Base-by-base conservation (phyloP, 768 basidiomycete genomes). In the Gyrodon lividus region DNA sequence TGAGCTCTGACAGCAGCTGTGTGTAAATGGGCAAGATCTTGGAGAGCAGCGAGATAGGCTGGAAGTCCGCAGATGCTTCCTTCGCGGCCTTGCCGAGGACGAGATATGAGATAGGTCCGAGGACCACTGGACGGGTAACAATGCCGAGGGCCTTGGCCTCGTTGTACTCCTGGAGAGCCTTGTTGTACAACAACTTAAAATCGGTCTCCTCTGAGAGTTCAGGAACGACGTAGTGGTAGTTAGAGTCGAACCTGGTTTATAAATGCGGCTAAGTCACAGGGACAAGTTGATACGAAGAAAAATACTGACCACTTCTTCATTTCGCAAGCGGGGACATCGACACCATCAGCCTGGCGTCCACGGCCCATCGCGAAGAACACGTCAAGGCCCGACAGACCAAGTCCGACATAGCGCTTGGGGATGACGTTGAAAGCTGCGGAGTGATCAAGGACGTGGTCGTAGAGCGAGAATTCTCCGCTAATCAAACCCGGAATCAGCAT, bases 301-400 rank as follows among this genome's bases (percentile, higher is more conserved):
- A 35, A 33, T 26, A 76, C 85, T 62, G 67, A 92, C 96, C 97
- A 99, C 75, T 98, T 98, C 83, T 97, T 98, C 97, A 98, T 98
- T 79, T 98, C 95, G 58, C 83, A 92, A 43, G 95, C 93, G 44
- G 92, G 92, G 58, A 98, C 93, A 75, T 99, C 97, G 63, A 98
- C 95, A 54, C 85, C 87, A 57, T 84, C 90, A 37, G 88, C 80
- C 74, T 99, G 97, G 60, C 96, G 92, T 51, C 97, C 97, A 74
- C 97, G 96, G 48, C 96, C 97, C 90, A 98, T 95, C 63, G 97
- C 97, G 64, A 99, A 98, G 76, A 91, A 97, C 68, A 94, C 86
- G 74, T 99, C 96, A 59, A 98, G 85, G 57, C 84, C 79, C 24
- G 92, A 91, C 47, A 99, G 76, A 51, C 86, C 84, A 59, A 91